Percentiles rank a stretch among this genome's conserved stretches.
These are phyloP conservation scores for Rhodocollybia butyracea DNA, from an alignment of 768 basidiomycete genomes.

Conservation along the genomic window DNA sequence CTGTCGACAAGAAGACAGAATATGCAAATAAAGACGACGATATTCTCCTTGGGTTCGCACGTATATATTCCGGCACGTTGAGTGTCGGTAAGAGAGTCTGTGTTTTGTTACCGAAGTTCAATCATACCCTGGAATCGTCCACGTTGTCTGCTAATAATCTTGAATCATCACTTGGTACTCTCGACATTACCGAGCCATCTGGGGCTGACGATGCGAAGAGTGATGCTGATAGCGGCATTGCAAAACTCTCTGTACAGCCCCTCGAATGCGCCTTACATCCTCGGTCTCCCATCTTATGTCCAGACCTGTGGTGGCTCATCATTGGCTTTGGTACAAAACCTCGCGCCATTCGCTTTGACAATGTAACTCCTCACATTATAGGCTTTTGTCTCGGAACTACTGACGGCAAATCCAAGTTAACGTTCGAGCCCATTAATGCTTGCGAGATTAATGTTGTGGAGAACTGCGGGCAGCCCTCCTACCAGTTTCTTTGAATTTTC, in stretches of 20 bases:
- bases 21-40: conserved; percentile 46
- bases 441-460: no score
- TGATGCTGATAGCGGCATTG: no score
- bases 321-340: background rate
- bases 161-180: no score
- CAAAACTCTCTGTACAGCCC: background rate
- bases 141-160: conserved; percentile 64
- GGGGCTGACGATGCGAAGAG: no score
- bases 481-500: no score
- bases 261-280: background rate
- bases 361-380: no score
- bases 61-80: conserved; percentile 89
- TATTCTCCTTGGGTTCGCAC: conserved; percentile 85
- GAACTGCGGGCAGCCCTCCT: no score
- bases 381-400: no score
- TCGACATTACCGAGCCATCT: no score
- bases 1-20: conserved; percentile 19
- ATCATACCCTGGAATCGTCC: conserved; percentile 50
- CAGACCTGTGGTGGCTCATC: background rate
- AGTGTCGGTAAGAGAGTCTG: conserved; percentile 59
- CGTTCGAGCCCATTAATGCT: no score
- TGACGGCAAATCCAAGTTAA: no score
- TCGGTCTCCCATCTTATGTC: background rate
- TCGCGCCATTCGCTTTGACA: no score
- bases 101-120: conserved; percentile 87